Base-by-base conservation (phyloP, 1,284 basidiomycete genomes). In the Puccinia triticina region DNA sequence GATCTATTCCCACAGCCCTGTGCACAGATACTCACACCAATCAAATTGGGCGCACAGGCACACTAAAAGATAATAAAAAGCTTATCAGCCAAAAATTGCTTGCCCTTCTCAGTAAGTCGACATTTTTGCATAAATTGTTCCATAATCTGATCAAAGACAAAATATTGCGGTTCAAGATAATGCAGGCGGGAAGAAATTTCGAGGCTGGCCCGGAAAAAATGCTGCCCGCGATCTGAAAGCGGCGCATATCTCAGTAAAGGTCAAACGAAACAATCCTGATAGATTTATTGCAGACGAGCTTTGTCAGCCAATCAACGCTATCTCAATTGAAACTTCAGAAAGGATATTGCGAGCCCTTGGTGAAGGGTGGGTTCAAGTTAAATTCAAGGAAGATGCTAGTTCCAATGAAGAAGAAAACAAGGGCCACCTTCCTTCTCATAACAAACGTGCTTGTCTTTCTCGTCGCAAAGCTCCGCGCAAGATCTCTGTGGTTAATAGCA, bases 341-440 rank as follows among this genome's bases (percentile, higher is more conserved):
- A 37, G 43, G n/a, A 71, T 71, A 10, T 16, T 48, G 26, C 69
- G 14, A 18, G 69, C 43, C 3, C 26, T 71, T 29, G 43, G 69
- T 14, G n/a, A 71, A 71, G 69, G 69, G 21, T 71, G 69, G 48
- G 50, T 71, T 50, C 64, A 66, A 16, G 32, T 66, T 7, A 66
- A 66, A 43, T 37, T 37, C 37, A 37, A 10, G 11, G n/a, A 26
- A 61, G 23, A 61, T 16, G 59, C 21, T 57, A n/a, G n/a, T n/a
- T n/a, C n/a, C n/a, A n/a, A n/a, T n/a, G n/a, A n/a, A n/a, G n/a
- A n/a, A n/a, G n/a, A n/a, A n/a, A n/a, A n/a, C n/a, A n/a, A n/a
- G n/a, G n/a, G n/a, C n/a, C n/a, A n/a, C n/a, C n/a, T n/a, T n/a
- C n/a, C n/a, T n/a, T n/a, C n/a, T n/a, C n/a, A n/a, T n/a, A n/a